These are phyloP conservation scores for Tremella mesenterica DNA, from an alignment of 768 basidiomycete genomes.

Conservation along the genomic window DNA sequence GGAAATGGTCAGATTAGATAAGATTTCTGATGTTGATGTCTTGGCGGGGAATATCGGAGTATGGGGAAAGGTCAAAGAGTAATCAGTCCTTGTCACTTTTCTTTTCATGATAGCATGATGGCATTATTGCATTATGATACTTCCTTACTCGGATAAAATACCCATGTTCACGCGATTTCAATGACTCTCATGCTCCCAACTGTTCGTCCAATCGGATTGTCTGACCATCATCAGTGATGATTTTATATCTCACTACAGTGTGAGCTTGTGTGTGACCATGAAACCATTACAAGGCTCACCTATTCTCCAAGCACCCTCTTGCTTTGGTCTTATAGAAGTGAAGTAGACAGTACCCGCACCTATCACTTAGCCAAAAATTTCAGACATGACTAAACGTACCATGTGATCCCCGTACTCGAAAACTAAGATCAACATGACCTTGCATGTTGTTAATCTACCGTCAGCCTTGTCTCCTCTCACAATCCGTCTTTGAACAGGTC, in stretches of 20 bases:
- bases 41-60: slow-evolving; percentile 39
- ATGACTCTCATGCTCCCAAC: too few relatives aligned
- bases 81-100: too few relatives aligned
- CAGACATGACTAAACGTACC: slow-evolving; percentile 16
- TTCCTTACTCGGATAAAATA: too few relatives aligned
- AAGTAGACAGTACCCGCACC: slow-evolving; percentile 43
- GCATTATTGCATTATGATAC: too few relatives aligned
- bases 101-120: too few relatives aligned
- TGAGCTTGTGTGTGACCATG: background rate
- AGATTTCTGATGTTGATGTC: slow-evolving; percentile 49
- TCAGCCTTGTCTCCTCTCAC: background rate
- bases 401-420: slow-evolving; percentile 30
- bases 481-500: background rate
- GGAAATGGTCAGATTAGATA: slow-evolving; percentile 64
- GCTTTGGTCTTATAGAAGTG: slow-evolving; percentile 38
- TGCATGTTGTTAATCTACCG: slow-evolving; percentile 39
- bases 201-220: slow-evolving; percentile 27
- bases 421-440: slow-evolving; percentile 41
- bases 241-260: slow-evolving; percentile 40
- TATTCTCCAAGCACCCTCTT: slow-evolving; percentile 38
- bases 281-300: slow-evolving; percentile 18
- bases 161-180: too few relatives aligned
- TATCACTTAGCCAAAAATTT: slow-evolving; percentile 5
- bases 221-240: slow-evolving; percentile 39
- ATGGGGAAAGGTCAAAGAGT: slow-evolving; percentile 23